Percentiles rank a stretch among this genome's conserved stretches.
phyloP scores from a whole-genome alignment of 108 stramenopile genomes.

The Nitzschia palea region DNA sequence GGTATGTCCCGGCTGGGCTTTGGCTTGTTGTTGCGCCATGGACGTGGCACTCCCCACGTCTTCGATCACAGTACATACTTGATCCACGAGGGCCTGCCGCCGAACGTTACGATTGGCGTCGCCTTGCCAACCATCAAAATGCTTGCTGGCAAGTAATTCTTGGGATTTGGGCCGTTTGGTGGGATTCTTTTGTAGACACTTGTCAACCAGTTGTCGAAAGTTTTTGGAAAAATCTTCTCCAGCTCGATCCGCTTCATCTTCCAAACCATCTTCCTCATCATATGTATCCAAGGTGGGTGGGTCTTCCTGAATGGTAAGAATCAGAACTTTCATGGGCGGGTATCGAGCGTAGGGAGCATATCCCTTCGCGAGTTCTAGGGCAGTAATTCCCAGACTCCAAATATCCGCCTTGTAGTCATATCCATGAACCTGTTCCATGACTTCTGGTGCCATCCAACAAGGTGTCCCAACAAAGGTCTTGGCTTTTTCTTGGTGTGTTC shows the following conservation, averaged over 20 bases:
- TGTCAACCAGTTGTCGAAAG: conserved; percentile 64
- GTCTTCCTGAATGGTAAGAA: conserved; percentile 95
- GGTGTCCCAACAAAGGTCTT: conserved; percentile 94
- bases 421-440: conserved; percentile 97
- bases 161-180: conserved; percentile 65
- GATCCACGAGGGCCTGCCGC: conserved; percentile 36
- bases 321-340: conserved; percentile 96
- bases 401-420: conserved; percentile 98
- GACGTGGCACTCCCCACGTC: conserved; percentile 53
- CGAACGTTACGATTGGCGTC: conserved; percentile 35
- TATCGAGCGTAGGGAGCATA: conserved; percentile 96
- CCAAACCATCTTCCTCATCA: conserved; percentile 74
- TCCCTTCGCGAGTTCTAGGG: conserved; percentile 97
- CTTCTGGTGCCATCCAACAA: conserved; percentile 92
- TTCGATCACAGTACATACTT: conserved; percentile 64
- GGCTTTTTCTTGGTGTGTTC: conserved; percentile 71
- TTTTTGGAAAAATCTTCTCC: conserved; percentile 55
- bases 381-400: conserved; percentile 98
- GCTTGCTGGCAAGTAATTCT: conserved; percentile 59
- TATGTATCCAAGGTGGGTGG: conserved; percentile 91
- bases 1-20: conserved; percentile 38
- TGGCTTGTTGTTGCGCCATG: conserved; percentile 8
- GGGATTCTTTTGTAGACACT: conserved; percentile 85
- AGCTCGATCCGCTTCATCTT: conserved; percentile 44
- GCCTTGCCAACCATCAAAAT: conserved; percentile 36